phyloP scores from a whole-genome alignment of 108 stramenopile species.

The Parietichytrium sp. region DNA sequence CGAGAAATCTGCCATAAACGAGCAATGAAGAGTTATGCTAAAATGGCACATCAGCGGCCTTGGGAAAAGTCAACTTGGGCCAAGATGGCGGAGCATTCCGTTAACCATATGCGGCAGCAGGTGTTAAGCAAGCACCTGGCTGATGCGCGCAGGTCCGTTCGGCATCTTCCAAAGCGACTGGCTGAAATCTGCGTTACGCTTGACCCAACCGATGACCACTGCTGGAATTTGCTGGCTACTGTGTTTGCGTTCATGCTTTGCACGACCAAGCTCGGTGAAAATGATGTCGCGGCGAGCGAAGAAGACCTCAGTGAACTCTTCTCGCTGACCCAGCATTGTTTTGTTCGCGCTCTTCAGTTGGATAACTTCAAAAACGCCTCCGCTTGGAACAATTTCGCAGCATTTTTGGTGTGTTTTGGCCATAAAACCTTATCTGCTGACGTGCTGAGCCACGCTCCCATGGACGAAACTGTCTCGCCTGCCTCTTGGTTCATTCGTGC shows the following conservation, averaged over 20 bases:
- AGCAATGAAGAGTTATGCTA: slow-evolving; percentile 16
- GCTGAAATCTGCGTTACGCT: background rate
- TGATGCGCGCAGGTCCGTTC: no score
- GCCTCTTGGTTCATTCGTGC: no score
- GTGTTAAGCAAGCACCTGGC: background rate
- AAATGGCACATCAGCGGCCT: background rate
- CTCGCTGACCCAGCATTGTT: slow-evolving; percentile 14
- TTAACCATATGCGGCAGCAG: background rate
- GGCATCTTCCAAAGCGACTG: no score
- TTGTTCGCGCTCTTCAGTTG: background rate
- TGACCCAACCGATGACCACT: background rate
- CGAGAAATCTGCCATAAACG: background rate
- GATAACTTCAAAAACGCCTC: background rate
- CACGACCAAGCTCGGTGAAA: background rate
- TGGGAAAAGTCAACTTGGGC: background rate
- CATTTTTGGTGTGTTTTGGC: background rate
- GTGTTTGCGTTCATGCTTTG: background rate
- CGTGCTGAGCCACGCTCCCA: background rate
- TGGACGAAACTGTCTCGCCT: no score
- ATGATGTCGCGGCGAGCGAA: background rate
- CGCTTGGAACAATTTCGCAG: background rate
- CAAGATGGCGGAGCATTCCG: background rate
- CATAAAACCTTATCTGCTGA: background rate
- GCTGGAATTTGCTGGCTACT: slow-evolving; percentile 20
- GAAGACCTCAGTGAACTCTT: no score